Conservation (phyloP, 768 basidiomycete genomes). For the Daedaleopsis nitida region DNA sequence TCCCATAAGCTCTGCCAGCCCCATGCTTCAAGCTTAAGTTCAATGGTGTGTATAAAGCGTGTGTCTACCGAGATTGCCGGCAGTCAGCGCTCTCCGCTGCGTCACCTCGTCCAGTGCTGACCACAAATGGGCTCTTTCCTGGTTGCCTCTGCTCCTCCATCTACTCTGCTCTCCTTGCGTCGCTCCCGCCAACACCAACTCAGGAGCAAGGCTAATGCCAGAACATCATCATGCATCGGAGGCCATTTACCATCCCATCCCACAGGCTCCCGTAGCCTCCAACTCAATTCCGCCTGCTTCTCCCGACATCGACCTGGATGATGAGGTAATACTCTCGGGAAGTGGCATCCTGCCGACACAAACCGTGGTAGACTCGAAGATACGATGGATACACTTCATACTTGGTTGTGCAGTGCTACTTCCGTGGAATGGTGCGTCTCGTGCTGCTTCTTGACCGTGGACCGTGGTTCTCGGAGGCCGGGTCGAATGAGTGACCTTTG, state of each 20-base stretch:
- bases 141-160: background rate
- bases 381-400: constrained; percentile 68
- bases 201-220: constrained; percentile 4
- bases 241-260: constrained; percentile 43
- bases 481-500: background rate
- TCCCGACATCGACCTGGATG: constrained; percentile 16
- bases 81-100: background rate
- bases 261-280: constrained; percentile 39
- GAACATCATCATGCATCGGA: constrained; percentile 15
- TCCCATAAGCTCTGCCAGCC: too few relatives aligned
- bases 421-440: constrained; percentile 80
- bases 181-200: background rate
- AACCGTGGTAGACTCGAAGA: constrained; percentile 36
- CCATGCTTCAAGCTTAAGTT: too few relatives aligned
- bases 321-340: background rate
- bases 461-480: too few relatives aligned
- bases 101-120: background rate
- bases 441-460: background rate
- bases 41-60: too few relatives aligned
- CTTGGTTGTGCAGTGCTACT: constrained; percentile 80
- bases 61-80: too few relatives aligned
- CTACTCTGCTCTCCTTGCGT: too few relatives aligned
- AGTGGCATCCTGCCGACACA: background rate
- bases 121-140: background rate
- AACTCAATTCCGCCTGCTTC: constrained; percentile 29